Base-by-base conservation (phyloP, 2,329 filamentous ascomycete genomes). In the Alternaria consortialis region DNA sequence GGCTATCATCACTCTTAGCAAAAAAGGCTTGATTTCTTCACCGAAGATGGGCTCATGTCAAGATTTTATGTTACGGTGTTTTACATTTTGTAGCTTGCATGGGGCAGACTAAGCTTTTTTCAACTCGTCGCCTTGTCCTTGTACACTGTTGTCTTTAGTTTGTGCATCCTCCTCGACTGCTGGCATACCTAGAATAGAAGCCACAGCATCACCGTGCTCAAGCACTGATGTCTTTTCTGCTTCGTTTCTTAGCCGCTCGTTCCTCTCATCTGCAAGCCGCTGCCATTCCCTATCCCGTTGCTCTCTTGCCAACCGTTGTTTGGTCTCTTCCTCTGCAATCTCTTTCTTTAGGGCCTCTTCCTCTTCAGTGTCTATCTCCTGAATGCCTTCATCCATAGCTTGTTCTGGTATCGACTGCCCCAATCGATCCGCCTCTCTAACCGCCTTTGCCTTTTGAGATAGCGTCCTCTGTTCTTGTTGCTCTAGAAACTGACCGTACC, bases 1-100 rank as follows among this genome's bases (percentile, higher is more conserved):
- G 71, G 69, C 70, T 69, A 73, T 73, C 70, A 74, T 69, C 66
- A 67, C 65, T 69, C 66, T 63, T 69, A 68, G 66, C 68, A 71
- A 67, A 71, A 75, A 62, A 67, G 65, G 62, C 63, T 57, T 56
- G 46, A 36, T 60, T 57, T 65, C 64, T 65, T 55, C 58, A 44
- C 25, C 27, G 15, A 5, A 31, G 43, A 46, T 31, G 15, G 25
- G 27, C 8, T 46, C 2, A 44, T 42, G 39, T 43, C 11, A 43
- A 44, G 51, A 32, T 23, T 44, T 12, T 23, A 36, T 23, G 17
- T 53, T 8, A 53, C 15, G 50, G 37, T 42, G 17, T 23, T 40
- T 37, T 46, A 53, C 27, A 36, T 40, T 53, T 53, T 27, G 20
- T 5, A 25, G 15, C 17, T 32, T 44, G 2, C 3, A 23, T 27